These are phyloP conservation scores for Vinca minor DNA, from an alignment of 257 asterid genomes.

Conservation along the genomic window DNA sequence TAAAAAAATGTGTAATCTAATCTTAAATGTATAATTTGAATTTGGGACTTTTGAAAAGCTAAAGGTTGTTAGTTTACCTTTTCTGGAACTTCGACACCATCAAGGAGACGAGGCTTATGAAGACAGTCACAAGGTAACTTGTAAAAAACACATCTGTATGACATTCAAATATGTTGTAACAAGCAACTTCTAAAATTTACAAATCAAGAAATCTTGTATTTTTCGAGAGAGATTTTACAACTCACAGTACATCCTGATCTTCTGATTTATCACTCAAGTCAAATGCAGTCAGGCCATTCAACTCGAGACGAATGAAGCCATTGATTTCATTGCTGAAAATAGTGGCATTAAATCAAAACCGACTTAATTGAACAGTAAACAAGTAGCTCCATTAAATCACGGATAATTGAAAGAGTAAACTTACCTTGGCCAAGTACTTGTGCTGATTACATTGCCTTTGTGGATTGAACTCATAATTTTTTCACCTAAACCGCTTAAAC, in stretches of 20 bases:
- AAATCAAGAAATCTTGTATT: no score
- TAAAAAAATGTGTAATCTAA: not conserved
- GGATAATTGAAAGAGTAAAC: not conserved
- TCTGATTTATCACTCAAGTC: not conserved
- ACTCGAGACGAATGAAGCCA: slow-evolving; percentile 5
- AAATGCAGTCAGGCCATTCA: not conserved
- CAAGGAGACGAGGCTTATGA: slow-evolving; percentile 1
- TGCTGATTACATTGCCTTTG: not conserved
- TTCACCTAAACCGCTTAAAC: slow-evolving; percentile 3
- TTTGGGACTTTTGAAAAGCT: not conserved
- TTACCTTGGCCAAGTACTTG: slow-evolving; percentile 4
- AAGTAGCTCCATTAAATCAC: not conserved
- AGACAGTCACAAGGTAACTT: not conserved
- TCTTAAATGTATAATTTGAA: not conserved
- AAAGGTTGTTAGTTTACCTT: slow-evolving; percentile 13
- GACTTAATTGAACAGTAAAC: not conserved
- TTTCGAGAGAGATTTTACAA: not conserved
- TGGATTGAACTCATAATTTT: slow-evolving; percentile 1
- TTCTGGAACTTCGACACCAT: slow-evolving; percentile 12
- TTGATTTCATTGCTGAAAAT: slow-evolving; percentile 2
- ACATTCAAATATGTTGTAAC: not conserved
- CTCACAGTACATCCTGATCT: slow-evolving; percentile 10
- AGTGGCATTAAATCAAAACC: not conserved
- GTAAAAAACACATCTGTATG: slow-evolving; percentile 7
- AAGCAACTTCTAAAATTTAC: no score